Conservation (phyloP, 2,329 filamentous ascomycete species). For the Davidsoniella australis region DNA sequence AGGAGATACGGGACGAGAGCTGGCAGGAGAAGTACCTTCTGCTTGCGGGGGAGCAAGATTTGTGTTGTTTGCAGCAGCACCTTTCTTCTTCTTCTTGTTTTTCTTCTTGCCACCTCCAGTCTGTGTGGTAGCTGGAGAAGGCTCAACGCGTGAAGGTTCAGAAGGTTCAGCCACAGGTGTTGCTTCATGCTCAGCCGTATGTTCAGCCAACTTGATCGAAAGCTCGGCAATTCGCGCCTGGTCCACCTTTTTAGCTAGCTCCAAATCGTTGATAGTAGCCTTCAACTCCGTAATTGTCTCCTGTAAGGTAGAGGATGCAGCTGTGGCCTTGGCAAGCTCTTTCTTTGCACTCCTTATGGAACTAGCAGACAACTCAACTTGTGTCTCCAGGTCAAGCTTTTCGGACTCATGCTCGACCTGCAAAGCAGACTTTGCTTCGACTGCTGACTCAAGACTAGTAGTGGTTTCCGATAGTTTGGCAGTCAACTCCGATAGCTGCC, state of each 20-base stretch:
- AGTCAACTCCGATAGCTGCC: neutral
- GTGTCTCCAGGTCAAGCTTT: conserved; percentile 20
- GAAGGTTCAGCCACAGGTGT: conserved; percentile 15
- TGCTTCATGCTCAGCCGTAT: conserved; percentile 13
- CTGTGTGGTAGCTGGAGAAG: conserved; percentile 15
- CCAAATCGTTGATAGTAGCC: conserved; percentile 15
- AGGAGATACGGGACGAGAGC: conserved; percentile 5
- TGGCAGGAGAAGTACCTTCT: conserved; percentile 13
- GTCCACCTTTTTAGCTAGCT: conserved; percentile 23
- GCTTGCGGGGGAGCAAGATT: conserved; percentile 18
- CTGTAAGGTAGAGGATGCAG: conserved; percentile 20
- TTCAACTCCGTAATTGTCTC: conserved; percentile 1
- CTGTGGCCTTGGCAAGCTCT: conserved; percentile 24
- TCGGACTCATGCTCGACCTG: too few species aligned
- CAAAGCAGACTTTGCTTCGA: too few species aligned
- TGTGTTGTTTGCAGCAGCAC: conserved; percentile 30
- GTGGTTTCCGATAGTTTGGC: conserved; percentile 13
- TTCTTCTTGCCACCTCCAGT: conserved; percentile 40
- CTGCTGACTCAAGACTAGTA: too few species aligned
- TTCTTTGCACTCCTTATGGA: conserved; percentile 22
- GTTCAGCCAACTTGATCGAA: conserved; percentile 19
- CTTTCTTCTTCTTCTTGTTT: conserved; percentile 84
- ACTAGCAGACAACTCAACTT: conserved; percentile 21
- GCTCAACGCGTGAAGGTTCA: conserved; percentile 16
- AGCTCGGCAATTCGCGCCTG: conserved; percentile 26